Conservation (phyloP, 352 stramenopile genomes). For the Paralagenidium karlingii region DNA sequence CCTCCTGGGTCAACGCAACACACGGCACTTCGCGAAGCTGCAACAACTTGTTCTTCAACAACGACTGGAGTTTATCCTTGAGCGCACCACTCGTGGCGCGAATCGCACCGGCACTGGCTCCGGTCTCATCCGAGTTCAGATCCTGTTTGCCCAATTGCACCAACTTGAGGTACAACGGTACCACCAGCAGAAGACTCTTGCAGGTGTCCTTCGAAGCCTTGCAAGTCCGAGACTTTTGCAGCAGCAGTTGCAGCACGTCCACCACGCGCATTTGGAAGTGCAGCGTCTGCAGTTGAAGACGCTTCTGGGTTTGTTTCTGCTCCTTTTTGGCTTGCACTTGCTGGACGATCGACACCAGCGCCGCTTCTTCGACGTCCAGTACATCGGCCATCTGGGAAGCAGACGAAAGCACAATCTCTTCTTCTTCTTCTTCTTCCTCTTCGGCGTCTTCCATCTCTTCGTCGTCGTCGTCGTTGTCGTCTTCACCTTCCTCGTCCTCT, state of each 20-base stretch:
- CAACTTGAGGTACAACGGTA: slow-evolving; percentile 55
- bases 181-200: slow-evolving; percentile 21
- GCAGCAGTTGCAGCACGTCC: slow-evolving; percentile 66
- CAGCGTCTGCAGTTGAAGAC: slow-evolving; percentile 42
- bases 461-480: slow-evolving; percentile 6
- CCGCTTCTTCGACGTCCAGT: slow-evolving; percentile 65
- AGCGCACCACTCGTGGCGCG: slow-evolving; percentile 32
- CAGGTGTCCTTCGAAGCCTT: slow-evolving; percentile 7
- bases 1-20: too few relatives aligned
- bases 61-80: slow-evolving; percentile 51
- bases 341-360: slow-evolving; percentile 63
- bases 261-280: slow-evolving; percentile 81
- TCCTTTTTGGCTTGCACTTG: slow-evolving; percentile 63
- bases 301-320: slow-evolving; percentile 67
- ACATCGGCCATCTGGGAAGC: slow-evolving; percentile 18
- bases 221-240: slow-evolving; percentile 14
- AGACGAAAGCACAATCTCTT: slow-evolving; percentile 48
- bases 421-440: slow-evolving; percentile 26
- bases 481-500: slow-evolving; percentile 14
- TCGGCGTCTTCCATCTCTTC: slow-evolving; percentile 16
- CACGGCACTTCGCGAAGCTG: slow-evolving; percentile 32
- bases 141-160: slow-evolving; percentile 34
- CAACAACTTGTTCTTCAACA: slow-evolving; percentile 59
- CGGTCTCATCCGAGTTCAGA: slow-evolving; percentile 44
- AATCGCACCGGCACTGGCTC: neutral